Evolutionary conservation across 805 yeast species (phyloP), one percentile per base, ranked within the genome.

Genomic region (Saturnispora besseyi): DNA sequence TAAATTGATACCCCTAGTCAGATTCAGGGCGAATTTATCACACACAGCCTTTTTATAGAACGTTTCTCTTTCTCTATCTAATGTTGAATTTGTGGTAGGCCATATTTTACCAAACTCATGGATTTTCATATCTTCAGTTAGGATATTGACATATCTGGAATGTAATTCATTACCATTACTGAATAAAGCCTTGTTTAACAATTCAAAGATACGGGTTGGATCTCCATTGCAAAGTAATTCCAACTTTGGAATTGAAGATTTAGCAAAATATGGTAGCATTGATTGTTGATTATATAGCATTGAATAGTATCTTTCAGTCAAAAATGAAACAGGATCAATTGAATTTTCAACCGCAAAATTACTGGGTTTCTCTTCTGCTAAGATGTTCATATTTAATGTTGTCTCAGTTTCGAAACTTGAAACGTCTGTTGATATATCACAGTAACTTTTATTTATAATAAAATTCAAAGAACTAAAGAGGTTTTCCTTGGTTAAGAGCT

Each of bases 211-310:
- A 53, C 10, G 57, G 55, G 37, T 48, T 51, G 2, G 55, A 47
- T 63, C 56, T 4, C 62, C 56, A 29, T 57, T 59, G 4, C 66
- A 51, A 7, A 65, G 49, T 1, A 63, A 46, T 37, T 61, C 59
- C 22, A 65, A 52, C 41, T 66, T 57, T 0, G 69, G 61, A 6
- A 66, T 42, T 1, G 67, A 57, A 2, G 67, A 62, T 47, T 66
- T 66, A 3, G 63, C 54, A 41, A 66, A 65, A 44, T 58, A 59
- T 47, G 62, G 63, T 6, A 65, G 30, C 11, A 65, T 63, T 3
- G 56, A 54, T 2, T 62, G 51, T n/a, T 48, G 46, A 18, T 51
- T 54, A 52, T 65, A 66, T 4, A 66, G 52, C 7, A 59, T 55
- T 1, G 62, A 51, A 30, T 56, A 60, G 47, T 66, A 66, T 12